Base-by-base conservation (phyloP, 495 filamentous ascomycete genomes). In the Sporormia fimetaria region DNA sequence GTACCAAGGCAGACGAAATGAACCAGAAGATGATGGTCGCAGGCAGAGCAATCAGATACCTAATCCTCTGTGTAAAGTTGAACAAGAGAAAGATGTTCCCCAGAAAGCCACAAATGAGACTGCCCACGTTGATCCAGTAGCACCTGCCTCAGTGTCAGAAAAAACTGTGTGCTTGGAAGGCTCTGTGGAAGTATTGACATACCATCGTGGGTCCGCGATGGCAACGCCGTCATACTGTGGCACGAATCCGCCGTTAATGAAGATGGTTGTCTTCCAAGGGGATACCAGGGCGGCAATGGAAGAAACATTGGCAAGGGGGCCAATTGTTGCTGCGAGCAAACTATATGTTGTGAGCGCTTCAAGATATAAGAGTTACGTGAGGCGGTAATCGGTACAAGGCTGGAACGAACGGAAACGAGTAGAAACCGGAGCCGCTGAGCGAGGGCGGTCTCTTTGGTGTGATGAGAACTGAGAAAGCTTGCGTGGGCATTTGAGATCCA, bases 1-100 rank as follows among this genome's bases (percentile, higher is more conserved):
- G 64, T 60, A 82, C 76, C 42, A 85, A 72, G 3, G 62, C 67
- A 1, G 76, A 75, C 0, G 81, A 71, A 29, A 80, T 45, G 50
- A 78, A 71, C 81, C 81, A 86, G 21, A 71, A 55, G 20, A 80
- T 58, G 21, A 84, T 83, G 0, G 79, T 76, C 20, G 73, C 57
- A 0, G 82, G 81, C 18, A 87, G 54, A 3, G 81, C 78, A 33
- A 86, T 62, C 36, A 83, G 81, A 58, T 94, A 94, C 17, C 83
- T 71, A 6, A 94, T 67, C 3, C 75, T 66, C 31, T 73, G 69
- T 3, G 87, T 85, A 67, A 95, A 94, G 61, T 94, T 94, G 42
- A 80, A 69, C 1, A 86, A 58, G n/a, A 87, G 63, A 47, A 81
- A 76, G 3, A 83, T 37, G 53, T 87, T 85, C 3, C 81, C 81